Percentiles rank a stretch among this genome's conserved stretches.
Conservation (phyloP, 169 alveolate species). For the Theileria orientalis region DNA sequence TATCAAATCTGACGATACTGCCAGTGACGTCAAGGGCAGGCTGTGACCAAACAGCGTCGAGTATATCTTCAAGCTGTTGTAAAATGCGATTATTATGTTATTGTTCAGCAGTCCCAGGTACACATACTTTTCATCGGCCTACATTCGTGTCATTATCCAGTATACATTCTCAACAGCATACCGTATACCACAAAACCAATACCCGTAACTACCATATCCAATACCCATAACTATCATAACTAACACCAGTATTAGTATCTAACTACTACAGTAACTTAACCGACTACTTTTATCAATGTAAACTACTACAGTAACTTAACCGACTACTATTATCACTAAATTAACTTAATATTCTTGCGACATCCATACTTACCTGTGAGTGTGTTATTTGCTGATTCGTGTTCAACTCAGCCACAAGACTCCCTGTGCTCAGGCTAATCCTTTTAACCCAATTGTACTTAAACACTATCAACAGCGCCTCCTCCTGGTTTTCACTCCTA, state of each 20-base stretch:
- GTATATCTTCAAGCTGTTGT: constrained; percentile 79
- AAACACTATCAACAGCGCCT: too few relatives aligned
- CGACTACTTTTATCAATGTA: too few relatives aligned
- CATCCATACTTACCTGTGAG: too few relatives aligned
- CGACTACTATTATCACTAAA: too few relatives aligned
- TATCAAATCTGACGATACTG: constrained; percentile 76
- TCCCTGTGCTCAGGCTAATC: too few relatives aligned
- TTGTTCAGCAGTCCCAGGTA: constrained; percentile 78
- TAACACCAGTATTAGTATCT: constrained; percentile 19
- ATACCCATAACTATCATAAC: constrained; percentile 32
- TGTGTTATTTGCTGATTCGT: too few relatives aligned
- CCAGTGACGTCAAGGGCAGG: constrained; percentile 82
- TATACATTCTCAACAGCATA: background rate
- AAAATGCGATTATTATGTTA: constrained; percentile 75
- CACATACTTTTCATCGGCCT: constrained; percentile 72
- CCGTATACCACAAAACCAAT: constrained; percentile 1
- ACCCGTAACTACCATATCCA: background rate
- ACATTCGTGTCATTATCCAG: constrained; percentile 34
- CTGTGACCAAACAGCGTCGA: constrained; percentile 86
- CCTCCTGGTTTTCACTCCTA: too few relatives aligned
- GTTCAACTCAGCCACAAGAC: too few relatives aligned
- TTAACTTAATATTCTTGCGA: too few relatives aligned
- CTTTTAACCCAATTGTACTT: too few relatives aligned
- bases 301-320: too few relatives aligned
- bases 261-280: too few relatives aligned